Base-by-base conservation (phyloP, 371 early-diverging fungal genomes). In the Mortierella sp. region DNA sequence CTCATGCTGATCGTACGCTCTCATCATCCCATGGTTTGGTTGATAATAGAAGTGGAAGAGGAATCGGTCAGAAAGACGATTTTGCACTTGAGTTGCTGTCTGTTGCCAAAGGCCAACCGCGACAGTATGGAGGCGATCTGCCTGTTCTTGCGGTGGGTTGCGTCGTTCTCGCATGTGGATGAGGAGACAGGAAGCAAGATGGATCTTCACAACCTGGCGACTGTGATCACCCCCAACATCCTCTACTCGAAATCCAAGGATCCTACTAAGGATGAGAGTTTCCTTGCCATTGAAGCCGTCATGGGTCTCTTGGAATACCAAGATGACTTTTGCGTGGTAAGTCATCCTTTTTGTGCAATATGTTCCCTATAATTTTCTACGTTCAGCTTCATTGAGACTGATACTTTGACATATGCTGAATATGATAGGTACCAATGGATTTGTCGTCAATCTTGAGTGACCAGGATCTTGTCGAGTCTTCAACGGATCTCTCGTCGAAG, bases 191-290 rank as follows among this genome's bases (percentile, higher is more conserved):
- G 95, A 11, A 97, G 96, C 81, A 95, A 95, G 84, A 99, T 99
- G 99, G 96, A 96, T 79, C 83, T 96, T 14, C 90, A 91, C 54
- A 99, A 98, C 81, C 84, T 99, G 74, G 97, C 99, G 0, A 96
- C 96, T 0, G 96, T 99, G 2, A 94, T 99, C 73, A 94, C 98
- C 0, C 99, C 99, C 18, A 98, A 96, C 77, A 92, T 99, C 12
- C 88, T 98, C 49, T 98, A 97, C 79, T 93, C 95, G 12, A 96
- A 96, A 74, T 91, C 91, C 65, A 96, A 96, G 83, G 97, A 96
- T 82, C 95, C 96, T 11, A 88, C 92, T 38, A 94, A 95, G 72
- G 95, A 95, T 77, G 92, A 93, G 54, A 95, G 96, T 18, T 93
- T 95, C 72, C 88, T 91, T 75, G 95, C 96, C 3, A 96, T 97